Percentiles rank a stretch among this genome's conserved stretches.
phyloP scores from a whole-genome alignment of 495 filamentous ascomycete species.

The Hypoxylon crocopeplum region DNA sequence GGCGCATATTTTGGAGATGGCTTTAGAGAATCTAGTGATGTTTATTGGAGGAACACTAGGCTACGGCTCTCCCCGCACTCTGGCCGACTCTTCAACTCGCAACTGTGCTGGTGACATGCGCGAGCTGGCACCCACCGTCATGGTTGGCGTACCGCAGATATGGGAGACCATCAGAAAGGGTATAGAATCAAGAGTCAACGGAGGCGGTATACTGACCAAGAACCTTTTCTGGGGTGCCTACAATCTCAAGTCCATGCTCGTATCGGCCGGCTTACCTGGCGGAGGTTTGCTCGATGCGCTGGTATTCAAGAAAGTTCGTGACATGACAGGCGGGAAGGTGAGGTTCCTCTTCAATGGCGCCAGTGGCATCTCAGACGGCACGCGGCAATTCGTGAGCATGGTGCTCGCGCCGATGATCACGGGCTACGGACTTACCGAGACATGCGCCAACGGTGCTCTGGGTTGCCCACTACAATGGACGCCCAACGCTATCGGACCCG shows the following conservation, averaged over 20 bases:
- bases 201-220: conserved; percentile 36
- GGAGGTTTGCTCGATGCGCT: conserved; percentile 78
- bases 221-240: conserved; percentile 55
- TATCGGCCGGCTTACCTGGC: conserved; percentile 67
- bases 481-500: conserved; percentile 74
- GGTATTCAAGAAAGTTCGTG: conserved; percentile 76
- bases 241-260: conserved; percentile 62
- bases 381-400: conserved; percentile 80
- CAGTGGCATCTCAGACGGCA: conserved; percentile 76
- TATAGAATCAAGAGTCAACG: conserved; percentile 69
- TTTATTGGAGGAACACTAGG: conserved; percentile 80
- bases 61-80: conserved; percentile 82
- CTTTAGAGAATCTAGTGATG: conserved; percentile 77
- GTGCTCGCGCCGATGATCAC: conserved; percentile 76
- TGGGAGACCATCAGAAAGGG: conserved; percentile 82
- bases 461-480: conserved; percentile 73
- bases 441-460: conserved; percentile 73
- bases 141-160: conserved; percentile 86
- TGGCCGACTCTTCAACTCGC: conserved; percentile 68
- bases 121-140: conserved; percentile 76
- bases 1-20: conserved; percentile 87
- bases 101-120: conserved; percentile 73
- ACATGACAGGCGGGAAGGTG: conserved; percentile 74
- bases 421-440: conserved; percentile 92
- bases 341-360: conserved; percentile 82